phyloP scores from a whole-genome alignment of 1,284 basidiomycete genomes.

The Flammula alnicola region DNA sequence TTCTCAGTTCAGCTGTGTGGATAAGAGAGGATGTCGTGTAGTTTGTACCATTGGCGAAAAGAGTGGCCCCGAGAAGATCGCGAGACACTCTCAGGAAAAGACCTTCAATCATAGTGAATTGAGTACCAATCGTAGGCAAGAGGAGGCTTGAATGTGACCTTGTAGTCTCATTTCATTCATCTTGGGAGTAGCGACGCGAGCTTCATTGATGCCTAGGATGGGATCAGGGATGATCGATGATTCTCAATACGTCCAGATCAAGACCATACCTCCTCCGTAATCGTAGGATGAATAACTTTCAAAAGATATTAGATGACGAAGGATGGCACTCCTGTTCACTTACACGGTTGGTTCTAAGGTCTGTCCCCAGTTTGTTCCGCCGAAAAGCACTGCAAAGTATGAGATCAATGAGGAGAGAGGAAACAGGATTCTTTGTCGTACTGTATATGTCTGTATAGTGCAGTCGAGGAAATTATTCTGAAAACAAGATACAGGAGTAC shows the following conservation, averaged over 20 bases:
- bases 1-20: conserved; percentile 53
- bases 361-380: conserved; percentile 57
- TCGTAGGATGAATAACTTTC: conserved; percentile 49
- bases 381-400: conserved; percentile 47
- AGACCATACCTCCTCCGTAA: conserved; percentile 48
- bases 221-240: not conserved
- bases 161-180: conserved; percentile 62
- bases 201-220: conserved; percentile 52
- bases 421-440: conserved; percentile 23
- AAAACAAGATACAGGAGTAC: conserved; percentile 17
- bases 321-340: conserved; percentile 4
- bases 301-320: not conserved
- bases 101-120: conserved; percentile 30
- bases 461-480: not conserved
- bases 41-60: conserved; percentile 50
- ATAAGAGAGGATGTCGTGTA: conserved; percentile 48
- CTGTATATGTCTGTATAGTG: conserved; percentile 49
- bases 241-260: not conserved
- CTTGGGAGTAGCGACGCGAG: conserved; percentile 50
- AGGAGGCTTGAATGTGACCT: conserved; percentile 29
- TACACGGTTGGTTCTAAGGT: conserved; percentile 51
- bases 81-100: conserved; percentile 53
- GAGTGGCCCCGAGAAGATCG: conserved; percentile 45
- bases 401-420: not conserved
- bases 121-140: not conserved